Evolutionary conservation across 2,329 filamentous ascomycete genomes (phyloP), one percentile per base, ranked within the genome.

Genomic region (Paecilomyces dactylethromorphus): DNA sequence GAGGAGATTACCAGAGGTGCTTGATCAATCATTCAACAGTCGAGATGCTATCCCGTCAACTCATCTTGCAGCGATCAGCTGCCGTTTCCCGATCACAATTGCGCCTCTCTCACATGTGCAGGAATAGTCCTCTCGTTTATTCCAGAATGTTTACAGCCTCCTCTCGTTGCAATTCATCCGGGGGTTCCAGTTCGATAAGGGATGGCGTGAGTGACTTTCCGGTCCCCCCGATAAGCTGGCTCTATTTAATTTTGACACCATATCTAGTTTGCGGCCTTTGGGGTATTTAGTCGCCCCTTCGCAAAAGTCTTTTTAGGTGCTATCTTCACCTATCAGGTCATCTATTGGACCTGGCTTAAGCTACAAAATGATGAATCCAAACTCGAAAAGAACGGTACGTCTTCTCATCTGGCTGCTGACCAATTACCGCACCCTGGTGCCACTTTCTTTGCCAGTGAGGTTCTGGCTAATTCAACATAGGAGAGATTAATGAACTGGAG

Each of bases 241-340:
- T 56, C 62, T n/a, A 63, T 21, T 49, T 12, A 33, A 33, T 18
- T 29, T 24, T 24, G 49, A 52, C 22, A n/a, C 32, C 33, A 31
- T 53, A 54, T 50, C 12, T 57, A 79, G 77, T 67, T 74, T 62
- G 66, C 71, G 12, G 72, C 69, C n/a, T 77, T 76, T 62, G 70
- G 70, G 45, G 60, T 67, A 45, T 77, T 79, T 59, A 70, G 67
- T 5, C 68, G 76, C 33, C 77, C 79, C 10, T 75, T 81, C 55
- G 72, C 73, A 60, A 81, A 81, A 62, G 76, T 79, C 60, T 78
- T 81, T 57, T 71, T 80, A 2, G 75, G 77, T 7, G 76, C 78
- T 3, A 74, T 81, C 35, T 75, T 81, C 64, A 78, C 75, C 15
- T 81, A 80, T 63, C 79, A 81, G 62, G 69, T 79, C 50, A 68